Percentiles rank a stretch among this genome's conserved stretches.
phyloP scores from a whole-genome alignment of 2,329 filamentous ascomycete species.

The Alternaria gansuensis region DNA sequence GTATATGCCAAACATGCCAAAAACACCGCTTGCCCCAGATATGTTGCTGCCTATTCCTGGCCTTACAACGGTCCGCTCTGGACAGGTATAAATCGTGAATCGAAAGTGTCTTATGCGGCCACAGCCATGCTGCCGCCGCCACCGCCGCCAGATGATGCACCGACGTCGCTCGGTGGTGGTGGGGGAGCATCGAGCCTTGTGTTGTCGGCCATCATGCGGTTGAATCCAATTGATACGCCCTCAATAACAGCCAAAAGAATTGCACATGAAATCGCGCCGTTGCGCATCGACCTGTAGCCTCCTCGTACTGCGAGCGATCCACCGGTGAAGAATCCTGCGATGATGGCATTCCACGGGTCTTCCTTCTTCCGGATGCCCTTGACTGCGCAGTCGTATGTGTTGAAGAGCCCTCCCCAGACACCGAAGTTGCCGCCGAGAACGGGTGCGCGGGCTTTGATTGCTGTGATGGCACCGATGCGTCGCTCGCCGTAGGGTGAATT shows the following conservation, averaged over 20 bases:
- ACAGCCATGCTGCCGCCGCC: slow-evolving; percentile 35
- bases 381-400: slow-evolving; percentile 93
- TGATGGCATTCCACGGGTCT: slow-evolving; percentile 97
- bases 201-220: slow-evolving; percentile 90
- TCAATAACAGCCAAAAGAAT: slow-evolving; percentile 95
- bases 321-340: slow-evolving; percentile 90
- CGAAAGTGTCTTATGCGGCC: slow-evolving; percentile 32
- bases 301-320: slow-evolving; percentile 91
- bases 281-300: slow-evolving; percentile 88
- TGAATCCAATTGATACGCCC: slow-evolving; percentile 94
- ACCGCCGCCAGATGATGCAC: slow-evolving; percentile 29
- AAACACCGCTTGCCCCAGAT: slow-evolving; percentile 33
- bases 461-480: slow-evolving; percentile 91
- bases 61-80: slow-evolving; percentile 27
- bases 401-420: slow-evolving; percentile 96
- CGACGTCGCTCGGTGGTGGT: slow-evolving; percentile 52
- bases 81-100: slow-evolving; percentile 23
- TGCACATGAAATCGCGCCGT: slow-evolving; percentile 95
- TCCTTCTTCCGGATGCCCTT: slow-evolving; percentile 94
- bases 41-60: slow-evolving; percentile 25
- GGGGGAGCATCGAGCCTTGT: slow-evolving; percentile 76
- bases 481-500: slow-evolving; percentile 79
- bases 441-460: slow-evolving; percentile 95
- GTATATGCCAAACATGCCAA: slow-evolving; percentile 44
- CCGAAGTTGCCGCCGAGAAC: slow-evolving; percentile 98